Base-by-base conservation (phyloP, 495 filamentous ascomycete genomes). In the Penicillium nucicola region DNA sequence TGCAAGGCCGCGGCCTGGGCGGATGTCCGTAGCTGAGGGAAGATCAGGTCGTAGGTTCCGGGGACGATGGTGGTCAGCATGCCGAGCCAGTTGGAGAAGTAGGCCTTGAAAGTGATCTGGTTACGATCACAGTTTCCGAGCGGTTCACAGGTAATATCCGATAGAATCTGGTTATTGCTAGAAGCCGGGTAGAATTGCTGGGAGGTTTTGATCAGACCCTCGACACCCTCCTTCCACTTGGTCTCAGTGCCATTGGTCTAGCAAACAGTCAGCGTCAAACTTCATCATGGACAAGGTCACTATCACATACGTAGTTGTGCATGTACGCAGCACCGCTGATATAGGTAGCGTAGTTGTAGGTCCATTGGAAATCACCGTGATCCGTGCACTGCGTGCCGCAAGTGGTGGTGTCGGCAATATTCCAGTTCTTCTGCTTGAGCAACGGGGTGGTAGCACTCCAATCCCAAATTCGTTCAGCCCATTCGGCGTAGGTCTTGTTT, bases 301-400 rank as follows among this genome's bases (percentile, higher is more conserved):
- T n/a, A 32, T 17, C 18, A 55, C 72, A 45, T 70, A 83, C 81
- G 51, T 82, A 61, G 60, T 91, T 90, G 72, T 85, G 88, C 86
- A 92, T 90, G 60, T 83, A 80, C 14, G 86, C 86, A 5, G 85
- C 80, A 11, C 89, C 89, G 47, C 80, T 80, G 36, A 92, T 72
- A 61, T 81, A 89, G 13, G 86, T 84, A 36, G 82, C 89, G 31
- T 85, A 79, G 64, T 87, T 88, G 69, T 92, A 92, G 1, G 81
- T 80, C 84, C 85, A 91, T 67, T 90, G 86, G 41, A 83, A 75
- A 52, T 77, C 65, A 52, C 84, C 83, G 52, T 84, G 71, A 28
- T 77, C 58, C 10, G 66, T 70, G 68, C 89, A 93, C 34, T 82
- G 74, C 17, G 68, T 55, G 0, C 72, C 65, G 40, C 80, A 74